Evolutionary conservation across 805 yeast species (phyloP).

Genomic region (Hermanozyma aechmeae): DNA sequence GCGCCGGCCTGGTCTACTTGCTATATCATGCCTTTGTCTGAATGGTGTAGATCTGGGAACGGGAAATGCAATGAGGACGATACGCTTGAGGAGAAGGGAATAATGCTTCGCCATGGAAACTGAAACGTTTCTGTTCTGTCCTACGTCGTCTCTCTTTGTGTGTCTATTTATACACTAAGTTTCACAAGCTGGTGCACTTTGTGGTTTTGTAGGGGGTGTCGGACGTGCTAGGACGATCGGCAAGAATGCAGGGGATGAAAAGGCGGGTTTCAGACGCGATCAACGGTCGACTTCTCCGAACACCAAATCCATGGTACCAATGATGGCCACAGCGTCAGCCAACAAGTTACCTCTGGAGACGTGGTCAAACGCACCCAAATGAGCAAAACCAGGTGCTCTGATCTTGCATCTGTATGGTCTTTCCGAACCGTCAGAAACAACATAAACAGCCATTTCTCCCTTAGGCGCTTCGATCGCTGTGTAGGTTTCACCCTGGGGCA

Average conservation of each 20-base stretch:
- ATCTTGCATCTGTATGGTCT: slow-evolving; percentile 89
- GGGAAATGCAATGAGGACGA: background rate
- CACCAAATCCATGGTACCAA: slow-evolving; percentile 92
- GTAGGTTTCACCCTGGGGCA: slow-evolving; percentile 86
- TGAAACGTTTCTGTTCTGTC: background rate
- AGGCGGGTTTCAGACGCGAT: slow-evolving; percentile 1
- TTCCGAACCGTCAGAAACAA: slow-evolving; percentile 83
- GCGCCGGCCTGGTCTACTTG: slow-evolving; percentile 20
- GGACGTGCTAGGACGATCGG: too few relatives aligned
- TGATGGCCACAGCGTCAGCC: slow-evolving; percentile 89
- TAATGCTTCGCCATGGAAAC: background rate
- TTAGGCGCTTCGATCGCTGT: slow-evolving; percentile 91
- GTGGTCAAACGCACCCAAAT: slow-evolving; percentile 81
- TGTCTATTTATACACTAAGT: background rate
- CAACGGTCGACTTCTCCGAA: slow-evolving; percentile 92
- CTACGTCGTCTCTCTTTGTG: background rate
- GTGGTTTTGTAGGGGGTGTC: too few relatives aligned
- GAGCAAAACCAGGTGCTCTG: slow-evolving; percentile 92
- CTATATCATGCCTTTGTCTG: slow-evolving; percentile 2
- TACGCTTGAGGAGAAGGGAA: background rate
- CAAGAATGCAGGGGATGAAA: background rate
- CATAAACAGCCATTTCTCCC: slow-evolving; percentile 90
- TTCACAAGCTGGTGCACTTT: too few relatives aligned
- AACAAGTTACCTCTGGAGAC: slow-evolving; percentile 77
- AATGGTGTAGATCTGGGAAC: background rate